phyloP scores from a whole-genome alignment of 352 stramenopile species.

The Phytophthora litchii region DNA sequence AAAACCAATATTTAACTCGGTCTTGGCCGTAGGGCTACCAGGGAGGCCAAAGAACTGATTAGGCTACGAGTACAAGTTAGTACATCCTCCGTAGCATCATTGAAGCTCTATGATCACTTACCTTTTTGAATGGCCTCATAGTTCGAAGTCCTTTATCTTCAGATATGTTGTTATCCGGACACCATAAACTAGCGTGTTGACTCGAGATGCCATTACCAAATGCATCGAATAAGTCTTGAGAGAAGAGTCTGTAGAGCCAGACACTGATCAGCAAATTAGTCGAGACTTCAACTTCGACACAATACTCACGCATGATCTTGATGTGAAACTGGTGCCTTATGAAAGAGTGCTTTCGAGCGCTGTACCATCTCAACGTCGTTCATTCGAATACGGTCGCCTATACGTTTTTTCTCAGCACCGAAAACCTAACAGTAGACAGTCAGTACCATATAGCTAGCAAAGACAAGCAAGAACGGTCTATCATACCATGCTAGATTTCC shows the following conservation, averaged over 20 bases:
- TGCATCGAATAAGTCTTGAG: slow-evolving; percentile 25
- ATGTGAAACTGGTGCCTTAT: slow-evolving; percentile 43
- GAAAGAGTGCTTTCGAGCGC: slow-evolving; percentile 38
- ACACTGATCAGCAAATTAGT: slow-evolving; percentile 6
- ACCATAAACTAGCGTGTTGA: slow-evolving; percentile 40
- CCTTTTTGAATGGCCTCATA: slow-evolving; percentile 29
- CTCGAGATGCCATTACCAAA: slow-evolving; percentile 39
- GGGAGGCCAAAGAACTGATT: slow-evolving; percentile 34
- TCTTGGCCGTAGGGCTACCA: slow-evolving; percentile 3
- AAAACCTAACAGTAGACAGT: slow-evolving; percentile 5
- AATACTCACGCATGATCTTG: slow-evolving; percentile 40
- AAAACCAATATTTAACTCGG: slow-evolving; percentile 1
- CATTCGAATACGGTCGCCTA: slow-evolving; percentile 70
- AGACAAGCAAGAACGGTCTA: neutral
- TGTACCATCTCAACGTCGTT: slow-evolving; percentile 47
- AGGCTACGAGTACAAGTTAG: slow-evolving; percentile 19
- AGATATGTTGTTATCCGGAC: slow-evolving; percentile 7
- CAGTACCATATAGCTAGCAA: neutral
- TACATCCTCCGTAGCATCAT: neutral
- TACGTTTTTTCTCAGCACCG: slow-evolving; percentile 27
- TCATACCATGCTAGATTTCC: slow-evolving; percentile 14
- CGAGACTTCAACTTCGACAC: neutral
- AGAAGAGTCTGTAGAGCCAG: slow-evolving; percentile 29
- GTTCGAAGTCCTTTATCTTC: slow-evolving; percentile 19
- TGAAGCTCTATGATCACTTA: slow-evolving; percentile 6